Percentiles rank a stretch among this genome's conserved stretches.
These are phyloP conservation scores for Periglandula ipomoeae DNA, from an alignment of 2,329 filamentous ascomycete species.

Conservation along the genomic window DNA sequence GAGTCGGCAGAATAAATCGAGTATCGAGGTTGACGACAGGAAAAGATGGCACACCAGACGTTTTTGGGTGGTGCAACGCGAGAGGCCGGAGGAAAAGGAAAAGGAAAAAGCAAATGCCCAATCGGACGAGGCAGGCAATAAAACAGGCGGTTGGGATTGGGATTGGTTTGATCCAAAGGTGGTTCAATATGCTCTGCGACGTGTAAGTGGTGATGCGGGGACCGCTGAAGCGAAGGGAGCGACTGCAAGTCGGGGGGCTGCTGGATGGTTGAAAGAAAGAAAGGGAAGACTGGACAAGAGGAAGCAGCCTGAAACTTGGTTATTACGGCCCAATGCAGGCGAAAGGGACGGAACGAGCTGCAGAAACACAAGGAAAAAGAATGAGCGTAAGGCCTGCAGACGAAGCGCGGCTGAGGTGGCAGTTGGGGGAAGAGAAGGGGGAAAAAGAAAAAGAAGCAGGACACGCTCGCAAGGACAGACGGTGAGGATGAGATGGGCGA, in stretches of 20 bases:
- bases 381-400: slow-evolving; percentile 1
- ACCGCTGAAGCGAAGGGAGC: slow-evolving; percentile 1
- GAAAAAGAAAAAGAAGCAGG: neutral
- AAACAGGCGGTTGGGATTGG: neutral
- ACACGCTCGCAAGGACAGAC: neutral
- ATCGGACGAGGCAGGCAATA: neutral
- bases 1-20: neutral
- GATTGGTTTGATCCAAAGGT: slow-evolving; percentile 2
- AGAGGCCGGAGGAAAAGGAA: neutral
- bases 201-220: slow-evolving; percentile 10
- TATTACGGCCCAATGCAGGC: neutral
- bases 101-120: neutral
- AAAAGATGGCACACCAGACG: too few species aligned
- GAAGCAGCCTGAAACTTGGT: neutral
- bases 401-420: neutral
- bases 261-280: neutral
- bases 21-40: neutral
- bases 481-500: neutral
- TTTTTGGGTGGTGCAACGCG: neutral
- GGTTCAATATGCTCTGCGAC: slow-evolving; percentile 9
- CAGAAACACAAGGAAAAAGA: slow-evolving; percentile 6
- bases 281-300: neutral
- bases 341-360: neutral
- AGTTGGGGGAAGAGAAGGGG: neutral
- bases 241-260: neutral